phyloP scores from a whole-genome alignment of 306 rosid genomes.

The Malus domestica region ASM211411v1 NC_041796.1:5638001-5638500 shows the following conservation, averaged over 20 bases:
- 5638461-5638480: background rate
- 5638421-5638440: background rate
- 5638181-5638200: too few species aligned
- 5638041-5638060: conserved; percentile 1
- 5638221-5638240: background rate
- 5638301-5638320: too few species aligned
- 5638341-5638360: too few species aligned
- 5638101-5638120: background rate
- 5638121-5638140: background rate
- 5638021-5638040: conserved; percentile 49
- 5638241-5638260: background rate
- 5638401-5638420: background rate
- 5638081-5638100: conserved; percentile 18
- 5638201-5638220: background rate
- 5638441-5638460: background rate
- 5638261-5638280: background rate
- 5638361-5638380: background rate
- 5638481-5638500: background rate
- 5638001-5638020: conserved; percentile 37
- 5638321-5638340: too few species aligned
- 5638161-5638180: background rate
- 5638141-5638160: background rate
- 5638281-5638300: too few species aligned
- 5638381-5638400: too few species aligned
- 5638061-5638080: conserved; percentile 47